Evolutionary conservation across 148 eudicot species (phyloP).

Genomic region (Nyssa sinensis): DNA sequence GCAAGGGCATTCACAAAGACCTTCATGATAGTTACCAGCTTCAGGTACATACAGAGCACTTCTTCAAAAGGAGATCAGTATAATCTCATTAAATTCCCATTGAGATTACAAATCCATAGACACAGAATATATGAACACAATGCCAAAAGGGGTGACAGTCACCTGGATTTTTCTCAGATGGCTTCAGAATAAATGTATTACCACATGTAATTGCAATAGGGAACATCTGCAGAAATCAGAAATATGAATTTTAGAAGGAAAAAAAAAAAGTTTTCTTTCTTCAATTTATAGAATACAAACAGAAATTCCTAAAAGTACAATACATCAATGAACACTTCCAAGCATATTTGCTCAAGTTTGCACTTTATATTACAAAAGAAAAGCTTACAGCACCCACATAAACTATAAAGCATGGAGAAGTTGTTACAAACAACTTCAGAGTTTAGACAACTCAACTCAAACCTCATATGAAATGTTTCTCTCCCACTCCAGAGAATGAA

Average conservation of each 20-base stretch:
- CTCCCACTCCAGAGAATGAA: not conserved
- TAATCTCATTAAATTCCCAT: not conserved
- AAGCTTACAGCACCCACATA: not conserved
- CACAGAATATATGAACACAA: not conserved
- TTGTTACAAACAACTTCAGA: not conserved
- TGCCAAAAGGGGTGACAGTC: slow-evolving; percentile 5
- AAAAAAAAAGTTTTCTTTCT: not conserved
- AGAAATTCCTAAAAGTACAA: not conserved
- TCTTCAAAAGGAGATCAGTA: not conserved
- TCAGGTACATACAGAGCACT: not conserved
- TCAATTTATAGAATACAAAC: not conserved
- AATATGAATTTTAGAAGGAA: not conserved
- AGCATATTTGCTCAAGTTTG: not conserved
- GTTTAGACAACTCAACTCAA: not conserved
- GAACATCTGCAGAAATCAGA: slow-evolving; percentile 48
- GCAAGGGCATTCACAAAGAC: too few relatives aligned
- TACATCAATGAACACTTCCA: not conserved
- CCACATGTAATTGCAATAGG: slow-evolving; percentile 66
- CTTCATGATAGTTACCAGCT: not conserved
- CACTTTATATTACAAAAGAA: not conserved
- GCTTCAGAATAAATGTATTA: slow-evolving; percentile 60
- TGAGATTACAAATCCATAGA: not conserved
- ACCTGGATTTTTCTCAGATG: slow-evolving; percentile 76
- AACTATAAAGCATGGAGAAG: not conserved
- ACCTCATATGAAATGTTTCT: not conserved